Evolutionary conservation across 371 early-diverging fungal species (phyloP), one percentile per base, ranked within the genome.

Genomic region (Neoconidiobolus thromboides): DNA sequence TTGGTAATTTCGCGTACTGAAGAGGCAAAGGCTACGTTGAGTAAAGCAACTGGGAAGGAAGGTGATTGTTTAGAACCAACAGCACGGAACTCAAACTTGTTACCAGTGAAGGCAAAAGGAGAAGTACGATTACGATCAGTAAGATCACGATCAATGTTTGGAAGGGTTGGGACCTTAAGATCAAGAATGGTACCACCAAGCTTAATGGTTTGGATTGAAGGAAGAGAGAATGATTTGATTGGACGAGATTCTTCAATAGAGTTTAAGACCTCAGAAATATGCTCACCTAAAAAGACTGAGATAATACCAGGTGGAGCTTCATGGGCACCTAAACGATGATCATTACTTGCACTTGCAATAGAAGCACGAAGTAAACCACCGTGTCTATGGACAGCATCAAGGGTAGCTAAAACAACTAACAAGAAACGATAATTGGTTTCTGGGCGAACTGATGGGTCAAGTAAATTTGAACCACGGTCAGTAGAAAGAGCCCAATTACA

Each of bases 31-130:
- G 91, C 91, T 60, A 91, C 81, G 82, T 94, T 96, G 56, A 96
- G 71, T 58, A 94, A 68, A 0, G 89, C 85, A 57, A 93, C 83
- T 37, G 96, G 93, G 87, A 93, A 93, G 43, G 96, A 87, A 43
- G 93, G 91, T 36, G 91, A 91, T 75, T 92, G 94, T 80, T 93
- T 93, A 64, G 98, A 88, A 43, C 98, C 98, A 43, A 96, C 95
- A 61, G 96, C 95, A 75, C 98, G 88, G 92, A 96, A 97, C 77
- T 97, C 98, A 65, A 97, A 95, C 81, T 97, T 97, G 88, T 97
- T 95, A 60, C 96, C 96, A 61, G 96, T 97, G 78, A 96, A 97
- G 60, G 98, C 98, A 65, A 97, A 94, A 41, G 98, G 94, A 54
- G 94, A 94, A 37, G 98, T 97, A 67, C 96, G 88, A 85, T 97